Conservation (phyloP, 768 basidiomycete species). For the Piloderma croceum region DNA sequence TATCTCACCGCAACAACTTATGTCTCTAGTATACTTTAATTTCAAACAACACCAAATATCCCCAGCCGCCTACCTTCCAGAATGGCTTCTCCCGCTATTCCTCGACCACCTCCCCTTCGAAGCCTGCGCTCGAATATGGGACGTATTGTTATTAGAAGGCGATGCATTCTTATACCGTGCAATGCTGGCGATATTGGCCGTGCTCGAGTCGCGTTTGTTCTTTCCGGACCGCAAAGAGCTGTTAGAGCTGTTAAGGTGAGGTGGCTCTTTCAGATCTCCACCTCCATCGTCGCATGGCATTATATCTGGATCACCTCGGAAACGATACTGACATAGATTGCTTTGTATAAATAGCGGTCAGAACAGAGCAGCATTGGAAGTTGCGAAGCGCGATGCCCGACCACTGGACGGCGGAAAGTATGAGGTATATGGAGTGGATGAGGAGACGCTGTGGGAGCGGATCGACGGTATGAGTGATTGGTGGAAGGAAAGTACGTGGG, state of each 20-base stretch:
- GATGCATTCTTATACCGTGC: constrained; percentile 87
- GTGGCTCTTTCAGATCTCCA: too few species aligned
- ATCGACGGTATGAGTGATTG: constrained; percentile 81
- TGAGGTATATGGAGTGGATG: constrained; percentile 80
- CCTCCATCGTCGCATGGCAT: too few species aligned
- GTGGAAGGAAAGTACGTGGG: constrained; percentile 94
- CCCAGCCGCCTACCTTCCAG: constrained; percentile 73
- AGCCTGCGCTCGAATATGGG: constrained; percentile 85
- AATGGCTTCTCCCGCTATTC: constrained; percentile 80
- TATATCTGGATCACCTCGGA: constrained; percentile 6
- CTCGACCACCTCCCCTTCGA: constrained; percentile 87
- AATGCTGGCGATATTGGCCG: constrained; percentile 74
- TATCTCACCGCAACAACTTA: background rate
- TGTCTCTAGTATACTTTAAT: constrained; percentile 75
- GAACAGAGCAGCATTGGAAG: constrained; percentile 76
- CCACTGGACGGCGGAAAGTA: constrained; percentile 68
- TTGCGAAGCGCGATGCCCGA: constrained; percentile 67
- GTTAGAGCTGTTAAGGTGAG: constrained; percentile 74
- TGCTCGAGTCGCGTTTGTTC: constrained; percentile 81
- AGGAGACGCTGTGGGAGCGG: constrained; percentile 80
- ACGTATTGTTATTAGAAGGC: constrained; percentile 81
- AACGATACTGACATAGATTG: constrained; percentile 4
- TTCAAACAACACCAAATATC: constrained; percentile 92
- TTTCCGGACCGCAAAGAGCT: constrained; percentile 81
- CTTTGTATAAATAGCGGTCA: constrained; percentile 58